Evolutionary conservation across 2,329 filamentous ascomycete species (phyloP).

Genomic region (Alternaria dauci): DNA sequence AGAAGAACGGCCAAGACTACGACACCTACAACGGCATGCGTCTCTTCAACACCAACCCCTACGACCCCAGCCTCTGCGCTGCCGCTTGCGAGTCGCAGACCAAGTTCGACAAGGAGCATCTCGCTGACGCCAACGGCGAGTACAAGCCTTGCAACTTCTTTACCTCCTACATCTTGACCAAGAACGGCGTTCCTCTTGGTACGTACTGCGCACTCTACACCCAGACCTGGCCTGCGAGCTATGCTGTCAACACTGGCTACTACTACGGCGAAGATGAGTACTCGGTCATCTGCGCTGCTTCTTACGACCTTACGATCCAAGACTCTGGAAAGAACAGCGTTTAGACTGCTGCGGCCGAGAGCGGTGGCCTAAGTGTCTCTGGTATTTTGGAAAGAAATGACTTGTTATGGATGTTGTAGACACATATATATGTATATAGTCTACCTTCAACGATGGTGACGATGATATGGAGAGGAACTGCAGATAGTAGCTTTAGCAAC

Average conservation of each 20-base stretch:
- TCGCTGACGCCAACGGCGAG: conserved; percentile 33
- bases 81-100: conserved; percentile 49
- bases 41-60: conserved; percentile 41
- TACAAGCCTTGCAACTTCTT: conserved; percentile 52
- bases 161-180: conserved; percentile 49
- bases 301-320: conserved; percentile 6
- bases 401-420: too few species aligned
- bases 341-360: neutral
- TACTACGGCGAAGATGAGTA: conserved; percentile 17
- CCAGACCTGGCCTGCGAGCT: conserved; percentile 20
- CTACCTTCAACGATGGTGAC: too few species aligned
- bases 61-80: conserved; percentile 43
- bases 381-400: neutral
- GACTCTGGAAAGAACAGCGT: conserved; percentile 13
- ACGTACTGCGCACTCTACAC: conserved; percentile 48
- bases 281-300: conserved; percentile 14
- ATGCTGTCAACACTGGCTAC: conserved; percentile 39
- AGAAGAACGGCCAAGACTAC: conserved; percentile 18
- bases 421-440: too few species aligned
- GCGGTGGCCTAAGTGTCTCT: neutral
- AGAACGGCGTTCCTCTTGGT: conserved; percentile 48
- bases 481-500: neutral
- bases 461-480: neutral
- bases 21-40: conserved; percentile 42
- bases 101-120: conserved; percentile 42